phyloP scores from a whole-genome alignment of 2,329 filamentous ascomycete species.

The Ophiostoma triangulosporum region DNA sequence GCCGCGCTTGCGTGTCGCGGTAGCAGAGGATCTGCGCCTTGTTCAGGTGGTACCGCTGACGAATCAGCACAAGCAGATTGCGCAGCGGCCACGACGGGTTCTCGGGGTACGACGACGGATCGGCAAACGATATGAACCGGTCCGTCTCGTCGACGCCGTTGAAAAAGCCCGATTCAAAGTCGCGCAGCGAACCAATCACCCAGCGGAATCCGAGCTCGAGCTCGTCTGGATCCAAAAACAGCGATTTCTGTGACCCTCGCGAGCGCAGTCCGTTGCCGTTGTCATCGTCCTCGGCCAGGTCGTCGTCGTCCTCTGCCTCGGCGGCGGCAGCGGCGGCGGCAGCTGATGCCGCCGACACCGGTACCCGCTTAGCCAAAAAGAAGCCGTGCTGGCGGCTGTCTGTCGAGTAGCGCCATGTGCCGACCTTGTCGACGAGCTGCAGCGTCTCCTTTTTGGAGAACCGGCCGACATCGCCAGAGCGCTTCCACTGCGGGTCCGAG shows the following conservation, averaged over 20 bases:
- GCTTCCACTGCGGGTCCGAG: constrained; percentile 72
- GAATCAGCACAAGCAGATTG: constrained; percentile 74
- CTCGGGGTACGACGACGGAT: constrained; percentile 79
- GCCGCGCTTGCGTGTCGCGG: constrained; percentile 62
- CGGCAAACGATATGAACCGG: constrained; percentile 73
- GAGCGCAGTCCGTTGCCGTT: constrained; percentile 14
- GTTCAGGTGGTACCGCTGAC: constrained; percentile 64
- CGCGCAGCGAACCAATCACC: constrained; percentile 61
- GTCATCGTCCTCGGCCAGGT: constrained; percentile 14
- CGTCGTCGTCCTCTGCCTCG: not conserved
- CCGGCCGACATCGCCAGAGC: constrained; percentile 37
- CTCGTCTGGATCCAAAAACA: constrained; percentile 36
- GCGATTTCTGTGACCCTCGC: constrained; percentile 25
- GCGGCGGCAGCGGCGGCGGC: constrained; percentile 23
- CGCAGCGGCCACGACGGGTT: constrained; percentile 88
- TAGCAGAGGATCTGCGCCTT: constrained; percentile 82
- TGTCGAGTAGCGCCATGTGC: constrained; percentile 74
- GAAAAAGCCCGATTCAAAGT: constrained; percentile 84
- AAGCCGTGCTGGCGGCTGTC: constrained; percentile 84
- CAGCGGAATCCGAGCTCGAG: constrained; percentile 54
- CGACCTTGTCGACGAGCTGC: constrained; percentile 65
- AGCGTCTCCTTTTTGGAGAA: constrained; percentile 60
- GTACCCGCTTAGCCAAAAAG: constrained; percentile 76
- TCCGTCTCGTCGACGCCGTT: constrained; percentile 56
- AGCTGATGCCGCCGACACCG: constrained; percentile 15